Conservation (phyloP, 257 asterid species). For the Solanum bulbocastanum region DNA sequence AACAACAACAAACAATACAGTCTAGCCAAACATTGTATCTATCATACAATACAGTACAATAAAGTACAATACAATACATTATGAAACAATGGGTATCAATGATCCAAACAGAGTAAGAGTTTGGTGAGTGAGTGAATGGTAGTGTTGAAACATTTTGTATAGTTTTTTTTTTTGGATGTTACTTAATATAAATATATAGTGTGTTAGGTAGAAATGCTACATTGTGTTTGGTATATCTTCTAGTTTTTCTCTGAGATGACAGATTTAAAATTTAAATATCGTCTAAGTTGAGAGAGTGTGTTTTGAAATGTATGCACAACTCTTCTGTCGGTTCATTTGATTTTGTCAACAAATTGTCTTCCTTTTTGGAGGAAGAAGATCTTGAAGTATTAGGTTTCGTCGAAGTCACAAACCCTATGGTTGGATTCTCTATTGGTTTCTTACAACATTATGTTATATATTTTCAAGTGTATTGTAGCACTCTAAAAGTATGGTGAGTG, state of each 20-base stretch:
- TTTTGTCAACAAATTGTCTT: background rate
- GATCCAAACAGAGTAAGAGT: background rate
- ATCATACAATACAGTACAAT: too few species aligned
- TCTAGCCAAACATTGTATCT: too few species aligned
- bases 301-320: background rate
- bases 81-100: too few species aligned
- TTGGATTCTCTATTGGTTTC: too few species aligned
- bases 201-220: background rate
- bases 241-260: fast-evolving
- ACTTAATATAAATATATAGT: background rate
- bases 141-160: background rate
- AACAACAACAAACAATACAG: too few species aligned
- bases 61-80: too few species aligned
- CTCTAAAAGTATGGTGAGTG: background rate
- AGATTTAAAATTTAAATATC: background rate
- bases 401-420: background rate
- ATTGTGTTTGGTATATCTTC: background rate
- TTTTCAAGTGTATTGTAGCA: background rate
- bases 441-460: background rate
- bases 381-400: background rate
- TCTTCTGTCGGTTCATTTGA: background rate
- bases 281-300: background rate
- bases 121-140: background rate
- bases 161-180: background rate
- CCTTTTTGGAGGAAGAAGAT: background rate